Conservation (phyloP, 257 asterid genomes). For the Salvia splendens region DNA sequence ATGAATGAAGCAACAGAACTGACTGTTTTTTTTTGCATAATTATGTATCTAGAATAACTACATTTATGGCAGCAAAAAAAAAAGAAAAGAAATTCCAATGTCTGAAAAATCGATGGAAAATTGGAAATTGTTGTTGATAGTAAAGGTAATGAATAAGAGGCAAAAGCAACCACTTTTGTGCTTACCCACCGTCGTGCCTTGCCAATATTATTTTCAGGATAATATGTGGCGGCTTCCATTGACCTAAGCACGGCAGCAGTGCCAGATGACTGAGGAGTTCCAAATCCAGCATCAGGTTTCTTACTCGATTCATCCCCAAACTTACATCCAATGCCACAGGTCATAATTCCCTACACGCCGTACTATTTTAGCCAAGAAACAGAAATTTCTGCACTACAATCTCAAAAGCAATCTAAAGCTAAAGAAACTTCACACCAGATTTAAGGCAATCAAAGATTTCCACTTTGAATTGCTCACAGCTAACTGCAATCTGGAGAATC, state of each 20-base stretch:
- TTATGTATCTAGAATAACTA: no score
- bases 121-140: not conserved
- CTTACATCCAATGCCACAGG: constrained; percentile 79
- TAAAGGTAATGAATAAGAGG: constrained; percentile 10
- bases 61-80: no score
- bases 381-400: not conserved
- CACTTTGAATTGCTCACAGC: not conserved
- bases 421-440: not conserved
- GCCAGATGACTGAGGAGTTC: constrained; percentile 49
- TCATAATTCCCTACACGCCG: constrained; percentile 61
- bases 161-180: constrained; percentile 49
- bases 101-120: no score
- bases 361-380: constrained; percentile 3
- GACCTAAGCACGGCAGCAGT: constrained; percentile 69
- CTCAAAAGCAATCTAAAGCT: not conserved
- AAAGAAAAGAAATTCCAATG: no score
- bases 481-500: not conserved
- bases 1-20: not conserved
- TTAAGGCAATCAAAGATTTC: not conserved
- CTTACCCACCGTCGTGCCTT: constrained; percentile 98
- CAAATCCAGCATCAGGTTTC: constrained; percentile 79
- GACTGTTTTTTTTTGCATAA: no score
- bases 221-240: constrained; percentile 89
- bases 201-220: constrained; percentile 65
- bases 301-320: constrained; percentile 46